Percentiles rank a stretch among this genome's conserved stretches.
Evolutionary conservation across 2,329 filamentous ascomycete genomes (phyloP).

Genomic region (Zalaria sp.): DNA sequence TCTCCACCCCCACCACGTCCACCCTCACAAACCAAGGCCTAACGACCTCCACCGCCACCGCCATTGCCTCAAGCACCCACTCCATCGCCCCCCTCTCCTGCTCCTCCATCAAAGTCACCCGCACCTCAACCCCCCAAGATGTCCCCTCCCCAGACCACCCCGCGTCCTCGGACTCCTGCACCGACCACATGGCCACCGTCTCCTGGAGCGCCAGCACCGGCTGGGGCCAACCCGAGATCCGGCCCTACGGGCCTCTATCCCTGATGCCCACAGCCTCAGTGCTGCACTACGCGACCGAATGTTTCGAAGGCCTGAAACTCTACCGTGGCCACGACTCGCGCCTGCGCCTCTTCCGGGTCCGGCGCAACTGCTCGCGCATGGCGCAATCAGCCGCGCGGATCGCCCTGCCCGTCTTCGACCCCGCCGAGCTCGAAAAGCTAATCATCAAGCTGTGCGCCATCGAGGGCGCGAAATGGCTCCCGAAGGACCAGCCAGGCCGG

Average conservation of each 20-base stretch:
- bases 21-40: background rate
- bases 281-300: slow-evolving; percentile 82
- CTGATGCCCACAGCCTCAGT: slow-evolving; percentile 70
- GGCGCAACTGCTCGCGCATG: slow-evolving; percentile 56
- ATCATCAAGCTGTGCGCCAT: slow-evolving; percentile 56
- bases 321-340: slow-evolving; percentile 54
- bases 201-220: slow-evolving; percentile 51
- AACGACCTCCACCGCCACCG: background rate
- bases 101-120: background rate
- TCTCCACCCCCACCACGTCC: too few species aligned
- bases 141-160: background rate
- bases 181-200: slow-evolving; percentile 70
- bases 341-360: slow-evolving; percentile 64
- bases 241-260: slow-evolving; percentile 61
- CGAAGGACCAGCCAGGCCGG: slow-evolving; percentile 48
- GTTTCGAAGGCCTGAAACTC: slow-evolving; percentile 76
- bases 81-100: background rate
- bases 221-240: slow-evolving; percentile 61
- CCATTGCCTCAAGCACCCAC: background rate
- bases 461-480: slow-evolving; percentile 69
- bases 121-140: background rate
- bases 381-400: slow-evolving; percentile 44
- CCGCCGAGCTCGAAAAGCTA: slow-evolving; percentile 58
- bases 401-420: slow-evolving; percentile 60
- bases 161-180: background rate